Evolutionary conservation across 2,329 filamentous ascomycete species (phyloP).

Genomic region (Phialophora chinensis): DNA sequence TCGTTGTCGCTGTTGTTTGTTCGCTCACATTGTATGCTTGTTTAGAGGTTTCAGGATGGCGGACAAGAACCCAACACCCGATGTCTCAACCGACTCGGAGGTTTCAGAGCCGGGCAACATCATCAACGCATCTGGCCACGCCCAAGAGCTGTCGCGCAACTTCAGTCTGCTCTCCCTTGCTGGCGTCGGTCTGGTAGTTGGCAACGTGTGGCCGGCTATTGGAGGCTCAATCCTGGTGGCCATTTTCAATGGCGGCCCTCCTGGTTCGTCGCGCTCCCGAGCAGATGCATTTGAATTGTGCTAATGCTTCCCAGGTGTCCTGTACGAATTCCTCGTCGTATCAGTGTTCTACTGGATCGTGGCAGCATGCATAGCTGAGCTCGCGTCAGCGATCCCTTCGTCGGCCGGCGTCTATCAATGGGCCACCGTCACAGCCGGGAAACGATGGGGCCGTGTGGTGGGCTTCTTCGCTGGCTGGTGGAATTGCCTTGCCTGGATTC

Average conservation of each 20-base stretch:
- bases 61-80: slow-evolving; percentile 14
- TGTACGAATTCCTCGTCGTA: slow-evolving; percentile 65
- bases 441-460: slow-evolving; percentile 59
- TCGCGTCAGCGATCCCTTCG: slow-evolving; percentile 66
- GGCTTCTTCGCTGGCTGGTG: slow-evolving; percentile 55
- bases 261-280: slow-evolving; percentile 19
- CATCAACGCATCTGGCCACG: slow-evolving; percentile 69
- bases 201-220: slow-evolving; percentile 64
- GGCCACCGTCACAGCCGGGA: slow-evolving; percentile 64
- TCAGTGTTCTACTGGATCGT: slow-evolving; percentile 64
- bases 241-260: slow-evolving; percentile 37
- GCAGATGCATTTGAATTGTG: background rate
- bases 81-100: slow-evolving; percentile 12
- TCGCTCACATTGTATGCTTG: background rate
- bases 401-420: slow-evolving; percentile 67
- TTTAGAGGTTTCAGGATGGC: slow-evolving; percentile 1
- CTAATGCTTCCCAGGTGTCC: slow-evolving; percentile 58
- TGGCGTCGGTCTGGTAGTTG: slow-evolving; percentile 65
- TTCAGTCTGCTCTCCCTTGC: slow-evolving; percentile 66
- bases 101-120: slow-evolving; percentile 16
- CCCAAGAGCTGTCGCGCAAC: slow-evolving; percentile 67
- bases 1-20: background rate
- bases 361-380: slow-evolving; percentile 64
- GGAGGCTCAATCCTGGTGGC: slow-evolving; percentile 36
- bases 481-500: slow-evolving; percentile 62